phyloP scores from a whole-genome alignment of 2,329 filamentous ascomycete genomes.

The Verticillium zaregamsianum region DNA sequence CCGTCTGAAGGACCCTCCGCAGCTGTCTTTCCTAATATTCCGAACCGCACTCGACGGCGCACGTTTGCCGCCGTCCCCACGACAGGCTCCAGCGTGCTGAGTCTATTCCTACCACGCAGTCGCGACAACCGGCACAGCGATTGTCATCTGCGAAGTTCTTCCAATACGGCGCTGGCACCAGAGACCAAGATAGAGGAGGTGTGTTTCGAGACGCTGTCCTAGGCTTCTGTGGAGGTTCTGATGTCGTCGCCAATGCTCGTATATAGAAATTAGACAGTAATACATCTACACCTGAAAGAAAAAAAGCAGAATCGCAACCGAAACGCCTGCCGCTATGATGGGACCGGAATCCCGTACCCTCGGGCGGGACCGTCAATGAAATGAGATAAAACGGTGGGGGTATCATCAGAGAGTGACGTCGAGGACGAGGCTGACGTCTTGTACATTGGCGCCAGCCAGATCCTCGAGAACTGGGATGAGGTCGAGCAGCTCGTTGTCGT shows the following conservation, averaged over 20 bases:
- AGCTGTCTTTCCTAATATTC: slow-evolving; percentile 5
- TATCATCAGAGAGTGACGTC: slow-evolving; percentile 72
- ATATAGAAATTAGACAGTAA: slow-evolving; percentile 48
- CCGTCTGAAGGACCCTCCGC: slow-evolving; percentile 7
- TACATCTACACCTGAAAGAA: slow-evolving; percentile 47
- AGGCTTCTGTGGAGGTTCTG: not conserved
- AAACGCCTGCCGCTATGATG: slow-evolving; percentile 54
- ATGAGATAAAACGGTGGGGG: slow-evolving; percentile 24
- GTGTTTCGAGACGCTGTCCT: not conserved
- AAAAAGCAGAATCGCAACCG: slow-evolving; percentile 34
- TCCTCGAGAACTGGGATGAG: slow-evolving; percentile 98
- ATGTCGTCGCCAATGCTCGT: slow-evolving; percentile 15
- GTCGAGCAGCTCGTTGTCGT: slow-evolving; percentile 97
- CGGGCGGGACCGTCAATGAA: slow-evolving; percentile 18
- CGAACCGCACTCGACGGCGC: not conserved
- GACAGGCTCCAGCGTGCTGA: not conserved
- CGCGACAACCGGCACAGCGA: not conserved
- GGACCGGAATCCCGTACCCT: slow-evolving; percentile 19
- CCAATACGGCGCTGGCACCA: not conserved
- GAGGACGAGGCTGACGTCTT: slow-evolving; percentile 94
- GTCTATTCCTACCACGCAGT: not conserved
- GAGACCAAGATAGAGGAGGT: not conserved
- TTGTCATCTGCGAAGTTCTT: not conserved
- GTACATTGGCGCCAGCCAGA: slow-evolving; percentile 80
- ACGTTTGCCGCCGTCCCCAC: not conserved